Evolutionary conservation across 768 basidiomycete species (phyloP), one percentile per base, ranked within the genome.

Genomic region (Amyloporia xantha): DNA sequence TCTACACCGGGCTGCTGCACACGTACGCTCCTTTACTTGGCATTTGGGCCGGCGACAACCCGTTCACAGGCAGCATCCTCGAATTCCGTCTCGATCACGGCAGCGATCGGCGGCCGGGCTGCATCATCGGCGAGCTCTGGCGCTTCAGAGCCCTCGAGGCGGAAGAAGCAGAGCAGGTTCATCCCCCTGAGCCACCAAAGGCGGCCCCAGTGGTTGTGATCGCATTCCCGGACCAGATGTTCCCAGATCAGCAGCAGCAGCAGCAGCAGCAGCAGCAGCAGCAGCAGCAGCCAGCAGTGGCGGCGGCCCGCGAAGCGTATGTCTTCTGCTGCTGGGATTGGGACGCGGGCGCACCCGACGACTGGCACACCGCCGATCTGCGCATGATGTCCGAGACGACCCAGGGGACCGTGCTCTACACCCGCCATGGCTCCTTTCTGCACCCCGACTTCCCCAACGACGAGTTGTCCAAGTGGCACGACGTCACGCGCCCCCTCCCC

Each of bases 41-140:
- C 11, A 23, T 54, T 1, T 57, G 56, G 56, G 56, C 56, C 15
- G 49, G 53, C 20, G 56, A 57, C 26, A 41, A 52, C 41, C 47
- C 56, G 2, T 57, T 52, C 40, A 51, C 53, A n/a, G 56, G 56
- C 15, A 25, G 41, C 11, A 38, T 57, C 39, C 51, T 57, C 46
- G 48, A 57, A 15, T 39, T 57, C 10, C 17, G 26, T 4, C 35
- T 54, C 5, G 27, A 48, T 21, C n/a, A 33, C 1, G 51, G 53
- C 12, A 24, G 36, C 24, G 2, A 30, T 5, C 2, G 30, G 7
- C 23, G 13, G 2, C 42, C 20, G 26, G 48, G 51, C 15, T 51
- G 56, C 1, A 57, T 57, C 39, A 37, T 52, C 5, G 50, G 52
- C 4, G 48, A 50, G 19, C 9, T 47, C 19, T 53, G 50, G 53